A percentile compares a stretch with the other conserved stretches of the same genome.
Evolutionary conservation across 345 rosid species (phyloP).

Genomic region (Rhodamnia argentea): DNA sequence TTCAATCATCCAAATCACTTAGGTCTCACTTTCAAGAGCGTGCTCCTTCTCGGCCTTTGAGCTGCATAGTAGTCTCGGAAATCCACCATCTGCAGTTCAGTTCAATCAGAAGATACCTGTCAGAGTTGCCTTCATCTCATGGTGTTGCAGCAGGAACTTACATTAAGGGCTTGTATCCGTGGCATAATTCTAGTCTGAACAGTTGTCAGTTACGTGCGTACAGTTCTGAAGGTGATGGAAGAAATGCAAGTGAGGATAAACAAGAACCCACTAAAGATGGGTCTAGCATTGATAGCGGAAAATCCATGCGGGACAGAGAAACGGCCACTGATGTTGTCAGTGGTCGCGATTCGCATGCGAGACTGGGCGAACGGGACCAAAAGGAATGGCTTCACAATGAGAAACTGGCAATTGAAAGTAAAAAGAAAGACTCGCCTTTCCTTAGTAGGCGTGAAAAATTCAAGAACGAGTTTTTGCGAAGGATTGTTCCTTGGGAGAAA

Average conservation of each 20-base stretch:
- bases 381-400: conserved; percentile 87
- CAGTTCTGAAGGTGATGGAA: conserved; percentile 85
- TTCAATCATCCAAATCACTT: conserved; percentile 33
- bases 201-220: conserved; percentile 40
- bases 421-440: conserved; percentile 73
- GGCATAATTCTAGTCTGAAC: conserved; percentile 7
- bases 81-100: conserved; percentile 10
- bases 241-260: conserved; percentile 67
- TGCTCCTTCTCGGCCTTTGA: conserved; percentile 20
- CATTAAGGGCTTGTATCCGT: not conserved
- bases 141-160: conserved; percentile 13
- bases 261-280: conserved; percentile 37
- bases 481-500: conserved; percentile 88
- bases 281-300: conserved; percentile 31
- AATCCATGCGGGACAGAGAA: conserved; percentile 18
- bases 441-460: conserved; percentile 66
- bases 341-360: conserved; percentile 52
- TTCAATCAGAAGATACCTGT: conserved; percentile 23
- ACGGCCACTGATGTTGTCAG: conserved; percentile 17
- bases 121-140: conserved; percentile 13
- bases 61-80: conserved; percentile 9
- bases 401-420: conserved; percentile 59
- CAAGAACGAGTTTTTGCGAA: conserved; percentile 64
- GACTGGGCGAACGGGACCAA: conserved; percentile 86
- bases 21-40: conserved; percentile 24